Base-by-base conservation (phyloP, 2,329 filamentous ascomycete genomes). In the Escovopsis sp. region DNA sequence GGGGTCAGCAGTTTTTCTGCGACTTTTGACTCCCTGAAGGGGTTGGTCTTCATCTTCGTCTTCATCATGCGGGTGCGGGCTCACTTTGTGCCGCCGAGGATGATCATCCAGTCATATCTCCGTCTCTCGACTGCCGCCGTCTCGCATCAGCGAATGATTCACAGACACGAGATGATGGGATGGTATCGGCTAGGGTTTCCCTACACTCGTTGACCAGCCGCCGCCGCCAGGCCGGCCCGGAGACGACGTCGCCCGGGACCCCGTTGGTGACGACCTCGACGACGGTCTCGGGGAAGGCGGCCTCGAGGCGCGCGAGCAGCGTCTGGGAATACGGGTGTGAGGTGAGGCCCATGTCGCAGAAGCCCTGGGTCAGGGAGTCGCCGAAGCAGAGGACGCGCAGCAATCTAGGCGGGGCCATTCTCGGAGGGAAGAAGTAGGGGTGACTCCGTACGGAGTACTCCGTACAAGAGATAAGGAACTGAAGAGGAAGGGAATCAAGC, bases 61-160 rank as follows among this genome's bases (percentile, higher is more conserved):
- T 12, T 34, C 12, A 34, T 34, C 15, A 2, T n/a, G 35, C 10
- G 12, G 19, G 11, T n/a, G 9, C 12, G n/a, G 3, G 53, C 63
- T 41, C 59, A 71, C 63, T 82, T 82, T 39, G 77, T 81, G 3
- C 77, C 78, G 8, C 74, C 77, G 2, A 82, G 66, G 4, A 81
- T 58, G 30, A 82, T 68, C 12, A 72, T 68, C 74, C 76, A 82
- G 61, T 80, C 72, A 48, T 64, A 77, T 1, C 47, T 44, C 4
- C 47, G 46, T 28, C 45, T 47, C n/a, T 49, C 39, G 43, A 51
- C 56, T 58, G 28, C 26, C n/a, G 30, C 26, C 36, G 15, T 15
- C 23, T 43, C 36, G 23, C 15, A 15, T 23, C 23, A 23, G 23
- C 23, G 23, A 23, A 4, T 23, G 23, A 23, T 4, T 23, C 23